phyloP scores from a whole-genome alignment of 805 yeast genomes.

The Cyberlindnera maritima region DNA sequence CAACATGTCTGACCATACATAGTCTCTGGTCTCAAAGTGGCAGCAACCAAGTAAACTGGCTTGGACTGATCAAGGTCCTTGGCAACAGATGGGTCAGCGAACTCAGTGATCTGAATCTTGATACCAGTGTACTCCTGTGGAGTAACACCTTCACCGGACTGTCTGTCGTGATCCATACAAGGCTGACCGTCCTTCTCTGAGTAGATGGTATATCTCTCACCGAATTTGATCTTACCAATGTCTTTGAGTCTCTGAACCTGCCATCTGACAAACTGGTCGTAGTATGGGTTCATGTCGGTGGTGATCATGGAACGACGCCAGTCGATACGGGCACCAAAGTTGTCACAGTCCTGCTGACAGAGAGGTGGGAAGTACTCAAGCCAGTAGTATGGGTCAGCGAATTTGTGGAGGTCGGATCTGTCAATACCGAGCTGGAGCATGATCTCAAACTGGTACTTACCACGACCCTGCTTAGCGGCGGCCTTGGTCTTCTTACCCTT shows the following conservation, averaged over 20 bases:
- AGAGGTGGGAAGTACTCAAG: conserved; percentile 87
- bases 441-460: conserved; percentile 93
- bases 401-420: conserved; percentile 76
- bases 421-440: conserved; percentile 93
- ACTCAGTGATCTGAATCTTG: conserved; percentile 71
- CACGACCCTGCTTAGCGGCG: conserved; percentile 88
- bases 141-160: conserved; percentile 92
- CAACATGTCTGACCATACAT: conserved; percentile 99
- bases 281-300: conserved; percentile 92
- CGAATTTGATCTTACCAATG: conserved; percentile 90
- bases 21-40: conserved; percentile 97
- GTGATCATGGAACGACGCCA: conserved; percentile 98
- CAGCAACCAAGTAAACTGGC: conserved; percentile 84
- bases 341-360: conserved; percentile 74
- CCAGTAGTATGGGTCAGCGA: conserved; percentile 94
- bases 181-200: conserved; percentile 99
- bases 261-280: conserved; percentile 95
- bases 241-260: conserved; percentile 87
- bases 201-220: conserved; percentile 96
- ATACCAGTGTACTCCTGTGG: conserved; percentile 97
- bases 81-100: conserved; percentile 45
- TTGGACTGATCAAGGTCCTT: conserved; percentile 44
- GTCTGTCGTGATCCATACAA: conserved; percentile 98
- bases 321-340: conserved; percentile 90
- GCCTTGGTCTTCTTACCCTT: conserved; percentile 92